phyloP scores from a whole-genome alignment of 371 early-diverging fungal species.

The Syncephalastrum contaminatum region DNA sequence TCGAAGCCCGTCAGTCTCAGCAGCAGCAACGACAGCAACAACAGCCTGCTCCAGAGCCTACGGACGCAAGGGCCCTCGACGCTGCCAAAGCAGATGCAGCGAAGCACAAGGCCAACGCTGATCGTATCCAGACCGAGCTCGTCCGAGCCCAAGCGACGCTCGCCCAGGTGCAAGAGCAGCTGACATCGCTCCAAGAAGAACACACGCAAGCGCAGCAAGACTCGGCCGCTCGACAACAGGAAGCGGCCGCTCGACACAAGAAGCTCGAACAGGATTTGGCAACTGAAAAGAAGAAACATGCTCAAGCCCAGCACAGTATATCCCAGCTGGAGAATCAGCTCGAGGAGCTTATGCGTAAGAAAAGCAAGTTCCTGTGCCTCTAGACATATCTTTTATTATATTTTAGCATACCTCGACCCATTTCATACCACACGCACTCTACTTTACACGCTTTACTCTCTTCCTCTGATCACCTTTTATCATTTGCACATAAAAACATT shows the following conservation, averaged over 20 bases:
- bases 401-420: too few relatives aligned
- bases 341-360: constrained; percentile 32
- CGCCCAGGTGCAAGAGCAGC: background rate
- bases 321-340: constrained; percentile 24
- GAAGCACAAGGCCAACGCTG: too few relatives aligned
- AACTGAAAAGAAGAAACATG: constrained; percentile 19
- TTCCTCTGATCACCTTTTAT: too few relatives aligned
- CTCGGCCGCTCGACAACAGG: background rate
- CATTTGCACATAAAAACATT: too few relatives aligned
- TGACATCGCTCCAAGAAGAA: constrained; percentile 1
- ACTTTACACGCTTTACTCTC: too few relatives aligned
- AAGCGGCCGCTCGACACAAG: constrained; percentile 6
- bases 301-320: constrained; percentile 27
- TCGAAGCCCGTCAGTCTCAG: background rate
- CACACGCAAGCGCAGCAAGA: background rate
- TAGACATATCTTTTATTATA: constrained; percentile 9
- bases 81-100: too few relatives aligned
- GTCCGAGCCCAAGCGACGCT: background rate
- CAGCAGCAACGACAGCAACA: background rate
- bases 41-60: too few relatives aligned
- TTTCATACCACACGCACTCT: too few relatives aligned
- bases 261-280: constrained; percentile 15
- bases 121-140: too few relatives aligned
- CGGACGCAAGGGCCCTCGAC: too few relatives aligned
- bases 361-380: constrained; percentile 39